Percentiles rank a stretch among this genome's conserved stretches.
Evolutionary conservation across 2,329 filamentous ascomycete species (phyloP).

Genomic region (Plectosphaerella sp.): DNA sequence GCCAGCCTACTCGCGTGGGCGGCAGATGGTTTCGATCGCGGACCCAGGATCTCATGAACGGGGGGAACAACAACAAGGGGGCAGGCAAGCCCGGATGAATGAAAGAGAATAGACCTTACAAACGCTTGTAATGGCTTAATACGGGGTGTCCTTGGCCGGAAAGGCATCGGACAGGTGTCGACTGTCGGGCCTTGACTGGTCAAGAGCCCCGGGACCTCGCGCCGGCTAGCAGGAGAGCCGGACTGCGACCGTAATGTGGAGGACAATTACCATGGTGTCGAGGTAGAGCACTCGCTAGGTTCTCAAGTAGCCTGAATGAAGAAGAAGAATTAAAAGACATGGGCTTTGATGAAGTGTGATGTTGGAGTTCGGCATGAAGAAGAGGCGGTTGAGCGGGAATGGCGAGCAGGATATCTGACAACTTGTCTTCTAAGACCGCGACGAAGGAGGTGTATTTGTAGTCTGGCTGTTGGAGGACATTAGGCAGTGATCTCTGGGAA

Average conservation of each 20-base stretch:
- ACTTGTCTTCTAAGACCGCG: too few relatives aligned
- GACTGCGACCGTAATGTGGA: constrained; percentile 1
- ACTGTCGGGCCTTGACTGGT: neutral
- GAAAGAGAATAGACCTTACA: constrained; percentile 4
- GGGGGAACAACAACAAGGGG: neutral
- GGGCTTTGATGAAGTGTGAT: neutral
- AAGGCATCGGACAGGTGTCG: neutral
- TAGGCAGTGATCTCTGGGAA: too few relatives aligned
- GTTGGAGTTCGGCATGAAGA: neutral
- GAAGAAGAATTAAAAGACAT: neutral
- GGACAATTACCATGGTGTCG: constrained; percentile 9
- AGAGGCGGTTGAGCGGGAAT: too few relatives aligned
- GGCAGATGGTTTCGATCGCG: too few relatives aligned
- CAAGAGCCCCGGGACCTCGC: neutral
- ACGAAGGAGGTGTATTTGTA: too few relatives aligned
- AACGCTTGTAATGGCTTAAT: neutral
- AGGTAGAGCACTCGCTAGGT: constrained; percentile 14
- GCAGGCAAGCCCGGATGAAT: constrained; percentile 8
- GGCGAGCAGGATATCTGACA: too few relatives aligned
- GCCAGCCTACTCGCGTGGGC: neutral
- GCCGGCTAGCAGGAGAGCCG: constrained; percentile 4
- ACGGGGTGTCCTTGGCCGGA: neutral
- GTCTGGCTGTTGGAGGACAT: too few relatives aligned
- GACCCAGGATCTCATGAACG: neutral
- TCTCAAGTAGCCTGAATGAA: constrained; percentile 3